Evolutionary conservation across 371 early-diverging fungal species (phyloP).

Genomic region (Polyrhizophydium stewartii): DNA sequence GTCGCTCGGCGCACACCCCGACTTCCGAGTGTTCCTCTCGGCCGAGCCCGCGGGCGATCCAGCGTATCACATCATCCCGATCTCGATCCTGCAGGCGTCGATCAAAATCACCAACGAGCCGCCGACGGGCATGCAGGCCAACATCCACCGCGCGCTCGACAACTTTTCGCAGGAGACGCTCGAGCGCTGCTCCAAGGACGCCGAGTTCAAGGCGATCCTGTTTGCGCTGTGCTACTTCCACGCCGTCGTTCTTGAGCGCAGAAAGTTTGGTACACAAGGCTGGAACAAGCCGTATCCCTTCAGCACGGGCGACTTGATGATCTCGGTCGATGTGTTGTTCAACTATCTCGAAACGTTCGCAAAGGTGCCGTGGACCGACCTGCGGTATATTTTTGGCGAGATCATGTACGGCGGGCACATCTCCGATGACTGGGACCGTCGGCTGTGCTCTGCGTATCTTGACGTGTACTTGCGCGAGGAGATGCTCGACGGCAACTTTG

Average conservation of each 20-base stretch:
- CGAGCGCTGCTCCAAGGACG: slow-evolving; percentile 60
- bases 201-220: slow-evolving; percentile 51
- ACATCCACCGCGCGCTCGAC: slow-evolving; percentile 60
- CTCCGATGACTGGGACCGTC: slow-evolving; percentile 56
- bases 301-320: slow-evolving; percentile 58
- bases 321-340: slow-evolving; percentile 53
- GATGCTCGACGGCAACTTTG: slow-evolving; percentile 54
- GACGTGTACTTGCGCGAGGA: slow-evolving; percentile 55
- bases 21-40: slow-evolving; percentile 55
- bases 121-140: slow-evolving; percentile 64
- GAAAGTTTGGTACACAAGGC: slow-evolving; percentile 64
- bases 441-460: slow-evolving; percentile 57
- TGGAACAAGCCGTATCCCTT: slow-evolving; percentile 62
- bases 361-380: slow-evolving; percentile 60
- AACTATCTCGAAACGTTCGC: slow-evolving; percentile 60
- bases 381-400: slow-evolving; percentile 61
- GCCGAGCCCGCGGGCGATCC: slow-evolving; percentile 62
- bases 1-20: slow-evolving; percentile 38
- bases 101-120: slow-evolving; percentile 67
- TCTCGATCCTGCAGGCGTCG: slow-evolving; percentile 55
- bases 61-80: slow-evolving; percentile 57
- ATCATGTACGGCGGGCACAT: slow-evolving; percentile 67
- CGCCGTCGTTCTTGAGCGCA: slow-evolving; percentile 56
- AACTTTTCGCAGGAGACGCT: slow-evolving; percentile 58
- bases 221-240: slow-evolving; percentile 64